Evolutionary conservation across 768 basidiomycete species (phyloP).

Genomic region (Termitomyces sp.): DNA sequence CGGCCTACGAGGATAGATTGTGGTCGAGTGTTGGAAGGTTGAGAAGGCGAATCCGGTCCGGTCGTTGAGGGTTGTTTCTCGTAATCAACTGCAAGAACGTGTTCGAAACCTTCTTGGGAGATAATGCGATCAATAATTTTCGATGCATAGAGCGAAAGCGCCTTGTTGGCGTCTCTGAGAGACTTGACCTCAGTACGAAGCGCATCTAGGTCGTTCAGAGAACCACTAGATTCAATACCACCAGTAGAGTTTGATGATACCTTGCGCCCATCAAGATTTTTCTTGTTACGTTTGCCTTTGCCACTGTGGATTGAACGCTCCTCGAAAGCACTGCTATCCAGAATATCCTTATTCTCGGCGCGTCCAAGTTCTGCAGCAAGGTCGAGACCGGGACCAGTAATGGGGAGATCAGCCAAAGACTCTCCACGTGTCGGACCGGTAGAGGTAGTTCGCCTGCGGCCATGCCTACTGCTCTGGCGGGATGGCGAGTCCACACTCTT

Average conservation of each 20-base stretch:
- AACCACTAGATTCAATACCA: constrained; percentile 40
- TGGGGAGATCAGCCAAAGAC: constrained; percentile 81
- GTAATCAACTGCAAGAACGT: constrained; percentile 92
- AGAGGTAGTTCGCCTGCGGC: constrained; percentile 48
- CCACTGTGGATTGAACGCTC: constrained; percentile 39
- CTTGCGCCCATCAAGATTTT: constrained; percentile 38
- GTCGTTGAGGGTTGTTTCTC: constrained; percentile 54
- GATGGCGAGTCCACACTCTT: constrained; percentile 35
- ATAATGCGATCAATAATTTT: constrained; percentile 99
- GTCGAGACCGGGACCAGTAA: constrained; percentile 86
- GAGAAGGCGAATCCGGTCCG: constrained; percentile 25
- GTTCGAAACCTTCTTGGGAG: constrained; percentile 94
- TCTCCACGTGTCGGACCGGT: constrained; percentile 65
- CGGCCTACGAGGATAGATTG: constrained; percentile 58
- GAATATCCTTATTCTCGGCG: constrained; percentile 84
- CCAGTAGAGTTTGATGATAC: constrained; percentile 29
- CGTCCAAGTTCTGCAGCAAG: constrained; percentile 90
- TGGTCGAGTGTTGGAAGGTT: constrained; percentile 49
- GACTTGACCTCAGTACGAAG: constrained; percentile 85
- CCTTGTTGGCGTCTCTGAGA: constrained; percentile 94
- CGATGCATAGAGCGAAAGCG: constrained; percentile 89
- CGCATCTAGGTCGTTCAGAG: constrained; percentile 64
- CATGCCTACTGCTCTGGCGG: constrained; percentile 38
- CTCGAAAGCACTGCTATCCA: constrained; percentile 53
- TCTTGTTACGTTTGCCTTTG: constrained; percentile 50